Evolutionary conservation across 2,329 filamentous ascomycete species (phyloP).

Genomic region (Penicillium sp.): DNA sequence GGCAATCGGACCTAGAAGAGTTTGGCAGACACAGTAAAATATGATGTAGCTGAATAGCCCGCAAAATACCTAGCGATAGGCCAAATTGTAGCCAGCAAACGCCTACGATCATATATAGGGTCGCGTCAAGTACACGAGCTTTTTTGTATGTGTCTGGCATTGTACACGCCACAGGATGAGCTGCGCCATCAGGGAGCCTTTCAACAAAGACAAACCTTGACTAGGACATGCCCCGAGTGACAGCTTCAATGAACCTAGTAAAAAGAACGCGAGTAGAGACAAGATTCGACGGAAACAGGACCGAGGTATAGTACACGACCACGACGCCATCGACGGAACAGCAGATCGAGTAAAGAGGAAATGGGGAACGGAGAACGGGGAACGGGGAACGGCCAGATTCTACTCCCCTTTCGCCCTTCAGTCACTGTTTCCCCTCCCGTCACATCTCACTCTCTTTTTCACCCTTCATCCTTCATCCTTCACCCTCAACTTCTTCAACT

Average conservation of each 20-base stretch:
- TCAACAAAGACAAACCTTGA: neutral
- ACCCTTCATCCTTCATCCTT: neutral
- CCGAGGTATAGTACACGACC: neutral
- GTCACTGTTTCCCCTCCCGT: neutral
- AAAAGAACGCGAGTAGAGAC: neutral
- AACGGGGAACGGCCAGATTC: neutral
- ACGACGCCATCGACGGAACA: neutral
- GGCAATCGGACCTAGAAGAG: neutral
- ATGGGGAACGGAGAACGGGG: neutral
- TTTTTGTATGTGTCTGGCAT: neutral
- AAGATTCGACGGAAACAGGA: neutral
- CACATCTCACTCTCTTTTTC: conserved; percentile 3
- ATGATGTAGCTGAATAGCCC: neutral
- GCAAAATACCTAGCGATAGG: neutral
- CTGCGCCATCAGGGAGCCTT: neutral
- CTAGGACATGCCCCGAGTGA: neutral
- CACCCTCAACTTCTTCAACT: conserved; percentile 1
- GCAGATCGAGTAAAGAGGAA: neutral
- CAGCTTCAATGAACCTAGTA: neutral
- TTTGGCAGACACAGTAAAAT: neutral
- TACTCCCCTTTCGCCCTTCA: conserved; percentile 2
- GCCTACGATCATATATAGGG: neutral
- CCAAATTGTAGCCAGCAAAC: neutral
- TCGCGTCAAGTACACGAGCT: neutral
- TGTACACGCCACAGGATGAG: neutral